phyloP scores from a whole-genome alignment of 441 rosid species.

The Cnidoscolus chayamansa region DNA sequence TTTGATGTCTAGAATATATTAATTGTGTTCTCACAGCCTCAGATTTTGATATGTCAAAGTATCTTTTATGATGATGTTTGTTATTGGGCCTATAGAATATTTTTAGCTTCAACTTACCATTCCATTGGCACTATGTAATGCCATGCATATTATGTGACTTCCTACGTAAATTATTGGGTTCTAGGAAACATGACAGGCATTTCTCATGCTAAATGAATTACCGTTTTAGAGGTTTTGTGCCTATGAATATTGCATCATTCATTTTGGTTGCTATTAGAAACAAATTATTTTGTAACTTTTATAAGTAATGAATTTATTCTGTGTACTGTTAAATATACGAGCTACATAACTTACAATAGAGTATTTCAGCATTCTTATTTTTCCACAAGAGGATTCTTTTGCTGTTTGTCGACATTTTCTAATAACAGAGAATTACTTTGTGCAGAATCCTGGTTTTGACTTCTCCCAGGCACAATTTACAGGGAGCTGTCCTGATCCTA shows the following conservation, averaged over 20 bases:
- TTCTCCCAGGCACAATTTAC: conserved; percentile 70
- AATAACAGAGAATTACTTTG: conserved; percentile 12
- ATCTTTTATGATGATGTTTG: not conserved
- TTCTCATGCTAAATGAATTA: not conserved
- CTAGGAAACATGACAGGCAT: not conserved
- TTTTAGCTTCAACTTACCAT: not conserved
- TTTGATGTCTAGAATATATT: not conserved
- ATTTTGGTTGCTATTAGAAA: not conserved
- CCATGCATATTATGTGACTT: not conserved
- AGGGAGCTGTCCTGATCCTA: conserved; percentile 63
- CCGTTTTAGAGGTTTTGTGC: not conserved
- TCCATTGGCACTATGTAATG: not conserved
- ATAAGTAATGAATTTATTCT: not conserved
- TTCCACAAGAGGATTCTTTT: not conserved
- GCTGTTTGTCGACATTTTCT: conserved; percentile 6
- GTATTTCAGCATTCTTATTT: not conserved
- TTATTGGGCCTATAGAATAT: not conserved
- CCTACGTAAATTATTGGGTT: not conserved
- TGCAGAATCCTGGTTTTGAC: conserved; percentile 75
- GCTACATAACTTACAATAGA: not conserved
- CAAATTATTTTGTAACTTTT: not conserved
- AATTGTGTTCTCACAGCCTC: not conserved
- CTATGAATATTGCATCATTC: not conserved
- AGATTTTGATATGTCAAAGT: not conserved
- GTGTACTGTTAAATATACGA: not conserved